A percentile compares a stretch with the other conserved stretches of the same genome.
phyloP scores from a whole-genome alignment of 495 filamentous ascomycete species.

The Letharia columbiana region DNA sequence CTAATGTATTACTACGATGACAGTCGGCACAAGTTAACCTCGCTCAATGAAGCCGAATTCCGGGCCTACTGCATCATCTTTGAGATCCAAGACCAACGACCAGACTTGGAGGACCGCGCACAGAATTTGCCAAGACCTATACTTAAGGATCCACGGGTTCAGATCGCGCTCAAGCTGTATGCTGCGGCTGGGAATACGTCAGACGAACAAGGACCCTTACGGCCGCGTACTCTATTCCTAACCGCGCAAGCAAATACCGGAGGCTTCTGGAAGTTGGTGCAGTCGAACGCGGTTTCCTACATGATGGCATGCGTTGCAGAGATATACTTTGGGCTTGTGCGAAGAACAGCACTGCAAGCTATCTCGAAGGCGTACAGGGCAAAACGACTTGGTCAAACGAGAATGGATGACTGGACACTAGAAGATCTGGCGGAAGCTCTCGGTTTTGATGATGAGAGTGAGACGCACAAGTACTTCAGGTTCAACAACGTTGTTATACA shows the following conservation, averaged over 20 bases:
- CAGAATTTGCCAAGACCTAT: constrained; percentile 59
- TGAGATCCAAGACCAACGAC: constrained; percentile 60
- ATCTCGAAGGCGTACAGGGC: constrained; percentile 54
- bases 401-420: constrained; percentile 68
- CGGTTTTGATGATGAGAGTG: constrained; percentile 62
- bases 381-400: constrained; percentile 34
- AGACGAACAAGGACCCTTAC: constrained; percentile 56
- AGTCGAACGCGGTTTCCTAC: constrained; percentile 65
- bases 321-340: constrained; percentile 75
- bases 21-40: constrained; percentile 43
- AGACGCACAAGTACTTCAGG: constrained; percentile 61
- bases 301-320: constrained; percentile 91
- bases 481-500: constrained; percentile 57
- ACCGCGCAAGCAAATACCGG: constrained; percentile 56
- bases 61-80: constrained; percentile 83
- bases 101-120: constrained; percentile 65
- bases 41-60: constrained; percentile 80
- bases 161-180: constrained; percentile 61
- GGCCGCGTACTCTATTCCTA: constrained; percentile 44
- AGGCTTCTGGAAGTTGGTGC: constrained; percentile 68
- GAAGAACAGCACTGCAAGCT: constrained; percentile 64
- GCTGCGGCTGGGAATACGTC: constrained; percentile 56
- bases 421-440: constrained; percentile 56
- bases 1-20: constrained; percentile 85
- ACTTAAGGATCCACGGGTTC: constrained; percentile 47